A percentile compares a stretch with the other conserved stretches of the same genome.
phyloP scores from a whole-genome alignment of 2,329 filamentous ascomycete genomes.

The Harringtonia lauricola region DNA sequence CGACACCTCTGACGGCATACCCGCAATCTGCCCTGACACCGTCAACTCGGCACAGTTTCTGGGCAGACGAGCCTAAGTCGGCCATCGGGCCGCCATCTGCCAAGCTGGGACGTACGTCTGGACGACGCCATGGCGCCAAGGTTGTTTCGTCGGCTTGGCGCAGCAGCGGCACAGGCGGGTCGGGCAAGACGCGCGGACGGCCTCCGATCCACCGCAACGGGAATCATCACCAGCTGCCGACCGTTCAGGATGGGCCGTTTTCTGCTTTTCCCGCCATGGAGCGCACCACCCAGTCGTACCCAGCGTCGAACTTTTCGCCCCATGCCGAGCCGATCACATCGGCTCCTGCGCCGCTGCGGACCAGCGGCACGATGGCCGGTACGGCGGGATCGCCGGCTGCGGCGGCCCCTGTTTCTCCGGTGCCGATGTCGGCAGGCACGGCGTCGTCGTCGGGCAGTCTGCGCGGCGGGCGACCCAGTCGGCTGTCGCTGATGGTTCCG shows the following conservation, averaged over 20 bases:
- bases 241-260: constrained; percentile 44
- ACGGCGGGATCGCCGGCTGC: too few species aligned
- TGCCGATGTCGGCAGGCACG: neutral
- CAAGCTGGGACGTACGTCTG: constrained; percentile 26
- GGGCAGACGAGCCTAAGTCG: constrained; percentile 61
- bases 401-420: neutral
- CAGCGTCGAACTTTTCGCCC: neutral
- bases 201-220: constrained; percentile 61
- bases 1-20: constrained; percentile 57
- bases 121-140: constrained; percentile 64
- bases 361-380: too few species aligned
- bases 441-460: neutral
- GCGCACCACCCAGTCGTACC: constrained; percentile 20
- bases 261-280: constrained; percentile 51
- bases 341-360: neutral
- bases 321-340: neutral
- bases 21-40: constrained; percentile 72
- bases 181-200: constrained; percentile 65
- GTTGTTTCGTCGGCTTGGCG: constrained; percentile 90
- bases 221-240: constrained; percentile 12
- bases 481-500: constrained; percentile 52
- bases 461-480: constrained; percentile 26
- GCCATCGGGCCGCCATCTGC: constrained; percentile 56
- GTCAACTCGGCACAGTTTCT: constrained; percentile 38
- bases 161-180: constrained; percentile 47